These are phyloP conservation scores for Verticillium nubilum DNA, from an alignment of 2,329 filamentous ascomycete species.

Conservation along the genomic window DNA sequence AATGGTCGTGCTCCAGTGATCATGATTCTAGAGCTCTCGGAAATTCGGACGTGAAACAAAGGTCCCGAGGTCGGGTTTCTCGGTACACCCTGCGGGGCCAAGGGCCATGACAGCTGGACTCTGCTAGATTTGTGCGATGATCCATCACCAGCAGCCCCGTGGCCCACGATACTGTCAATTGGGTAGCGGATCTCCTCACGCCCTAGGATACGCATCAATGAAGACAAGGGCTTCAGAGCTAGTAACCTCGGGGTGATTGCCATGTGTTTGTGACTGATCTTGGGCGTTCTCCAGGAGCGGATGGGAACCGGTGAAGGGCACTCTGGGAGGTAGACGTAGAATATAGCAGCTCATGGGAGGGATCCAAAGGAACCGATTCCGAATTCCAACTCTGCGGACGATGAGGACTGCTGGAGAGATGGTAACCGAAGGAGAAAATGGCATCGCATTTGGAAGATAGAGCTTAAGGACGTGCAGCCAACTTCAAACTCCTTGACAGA, in stretches of 20 bases:
- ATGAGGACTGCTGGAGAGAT: background rate
- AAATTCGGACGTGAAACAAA: conserved; percentile 72
- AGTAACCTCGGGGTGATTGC: conserved; percentile 49
- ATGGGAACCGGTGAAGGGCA: conserved; percentile 67
- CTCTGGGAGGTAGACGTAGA: conserved; percentile 53
- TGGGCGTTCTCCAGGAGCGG: conserved; percentile 64
- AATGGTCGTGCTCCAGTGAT: conserved; percentile 67
- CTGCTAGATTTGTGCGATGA: conserved; percentile 45
- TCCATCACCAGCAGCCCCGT: too few relatives aligned
- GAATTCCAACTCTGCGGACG: conserved; percentile 45
- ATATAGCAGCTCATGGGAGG: conserved; percentile 69
- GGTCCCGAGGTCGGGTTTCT: conserved; percentile 51
- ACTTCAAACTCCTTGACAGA: conserved; percentile 82
- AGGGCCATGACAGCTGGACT: conserved; percentile 42
- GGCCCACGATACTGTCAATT: too few relatives aligned
- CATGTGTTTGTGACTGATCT: conserved; percentile 52
- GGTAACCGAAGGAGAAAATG: background rate
- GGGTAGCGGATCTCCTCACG: conserved; percentile 45
- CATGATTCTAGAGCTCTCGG: conserved; percentile 63
- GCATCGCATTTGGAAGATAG: conserved; percentile 8
- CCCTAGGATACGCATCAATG: conserved; percentile 59
- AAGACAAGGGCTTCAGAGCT: conserved; percentile 63
- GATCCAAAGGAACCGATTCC: conserved; percentile 41
- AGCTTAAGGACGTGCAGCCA: conserved; percentile 60
- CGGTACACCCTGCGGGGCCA: conserved; percentile 50